These are phyloP conservation scores for Euphorbia peplus DNA, from an alignment of 345 rosid genomes.

Conservation along the genomic window DNA sequence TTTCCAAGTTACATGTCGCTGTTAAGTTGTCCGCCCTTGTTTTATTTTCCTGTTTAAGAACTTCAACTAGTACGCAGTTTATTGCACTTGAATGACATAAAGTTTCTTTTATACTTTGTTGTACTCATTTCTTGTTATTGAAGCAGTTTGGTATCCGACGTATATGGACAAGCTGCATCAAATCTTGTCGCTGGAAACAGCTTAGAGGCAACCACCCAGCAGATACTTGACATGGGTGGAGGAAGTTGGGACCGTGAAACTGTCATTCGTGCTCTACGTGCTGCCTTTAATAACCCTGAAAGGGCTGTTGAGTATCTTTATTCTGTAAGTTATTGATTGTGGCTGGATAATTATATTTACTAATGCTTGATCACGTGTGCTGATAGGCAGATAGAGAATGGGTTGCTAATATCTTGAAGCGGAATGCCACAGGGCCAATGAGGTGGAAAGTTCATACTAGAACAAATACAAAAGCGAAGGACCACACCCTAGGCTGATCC, in stretches of 20 bases:
- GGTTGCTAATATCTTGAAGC: no score
- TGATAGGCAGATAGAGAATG: no score
- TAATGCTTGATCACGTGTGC: not conserved
- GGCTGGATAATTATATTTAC: not conserved
- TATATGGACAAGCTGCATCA: constrained; percentile 32
- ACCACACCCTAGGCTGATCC: no score
- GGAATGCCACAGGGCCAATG: no score
- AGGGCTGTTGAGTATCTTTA: constrained; percentile 35
- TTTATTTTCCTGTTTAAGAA: no score
- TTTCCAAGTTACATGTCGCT: not conserved
- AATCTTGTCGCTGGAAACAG: constrained; percentile 28
- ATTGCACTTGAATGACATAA: no score
- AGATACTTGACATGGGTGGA: constrained; percentile 33
- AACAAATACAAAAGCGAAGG: no score
- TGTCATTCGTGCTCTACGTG: constrained; percentile 28
- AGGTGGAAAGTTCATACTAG: no score
- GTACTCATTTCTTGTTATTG: not conserved
- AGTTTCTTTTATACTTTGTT: no score
- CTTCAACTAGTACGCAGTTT: no score
- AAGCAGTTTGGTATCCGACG: constrained; percentile 20
- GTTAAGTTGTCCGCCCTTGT: no score
- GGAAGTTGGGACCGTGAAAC: constrained; percentile 29
- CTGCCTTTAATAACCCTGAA: constrained; percentile 34
- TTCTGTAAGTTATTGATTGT: constrained; percentile 20
- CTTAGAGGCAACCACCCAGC: constrained; percentile 24